Evolutionary conservation across 2,329 filamentous ascomycete genomes (phyloP), one percentile per base, ranked within the genome.

Genomic region (Camillea tinctor): DNA sequence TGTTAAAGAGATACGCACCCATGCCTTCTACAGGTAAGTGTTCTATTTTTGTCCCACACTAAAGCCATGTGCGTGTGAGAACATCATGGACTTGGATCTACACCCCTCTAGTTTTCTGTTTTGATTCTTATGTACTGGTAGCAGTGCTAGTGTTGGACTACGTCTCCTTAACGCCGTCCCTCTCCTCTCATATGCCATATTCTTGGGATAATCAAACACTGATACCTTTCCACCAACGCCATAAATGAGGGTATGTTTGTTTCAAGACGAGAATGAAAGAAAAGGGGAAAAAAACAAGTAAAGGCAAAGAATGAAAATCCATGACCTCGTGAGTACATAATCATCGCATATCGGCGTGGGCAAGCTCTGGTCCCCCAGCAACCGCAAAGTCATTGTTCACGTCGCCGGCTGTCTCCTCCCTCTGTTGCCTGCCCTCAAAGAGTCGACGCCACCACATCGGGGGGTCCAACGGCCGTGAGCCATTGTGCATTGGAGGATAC

Each of bases 391-490:
- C 87, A 62, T 87, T 83, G 66, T 88, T 83, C 54, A 87, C 82
- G 7, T 77, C 81, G 62, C 84, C 81, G 3, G 78, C 79, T 1
- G 80, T 82, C 52, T 83, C 80, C 24, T 79, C 74, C 30, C 70
- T 72, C 36, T 73, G 76, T 26, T 73, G 77, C 53, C 80, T 78
- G n/a, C 83, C 79, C 66, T 88, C 93, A 71, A 97, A 97, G 19
- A 98, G 72, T 50, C 93, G 84, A 60, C 91, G 85, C 94, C 94
- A 99, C 88, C 92, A 97, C 60, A 80, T 79, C 0, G 95, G 95
- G 44, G 95, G 94, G 69, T 97, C 94, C 53, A 99, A 81, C 0
- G 95, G 95, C 58, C 91, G 84, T 55, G 90, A 88, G 19, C 92
- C 92, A 64, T 90, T 88, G 76, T 97, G 91, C 50, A 97, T 84